Base-by-base conservation (phyloP, 495 filamentous ascomycete species). In the Lasiosphaeris hirsuta region DNA sequence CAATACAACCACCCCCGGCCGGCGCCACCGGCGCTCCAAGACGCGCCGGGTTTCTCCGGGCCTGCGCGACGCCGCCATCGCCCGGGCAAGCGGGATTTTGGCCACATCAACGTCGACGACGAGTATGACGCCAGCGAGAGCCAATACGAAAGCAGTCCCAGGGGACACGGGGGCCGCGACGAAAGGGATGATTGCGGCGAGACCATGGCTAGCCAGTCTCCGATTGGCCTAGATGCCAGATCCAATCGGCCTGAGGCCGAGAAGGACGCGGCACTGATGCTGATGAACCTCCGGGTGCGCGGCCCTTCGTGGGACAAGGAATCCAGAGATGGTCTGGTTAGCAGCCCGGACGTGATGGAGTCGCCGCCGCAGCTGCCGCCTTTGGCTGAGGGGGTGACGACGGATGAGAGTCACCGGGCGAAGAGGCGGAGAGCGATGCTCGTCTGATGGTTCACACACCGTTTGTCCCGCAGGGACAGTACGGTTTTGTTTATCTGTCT, bases 231-330 rank as follows among this genome's bases (percentile, higher is more conserved):
- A 30, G 23, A 30, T 2, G 5, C 23, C 23, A 30, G 23, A 30
- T 30, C 23, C 23, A 30, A 30, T 19, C 49, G 15, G 35, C 34
- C 7, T 15, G 35, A 38, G 35, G 65, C 64, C 17, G 81, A 83
- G 59, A 78, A 82, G 60, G 81, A 78, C 50, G 83, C 83, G 4
- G 83, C 83, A 15, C 72, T 82, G 66, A 70, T 82, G 44, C 66
- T 86, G 56, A 69, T 86, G 62, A 78, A 77, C 60, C 66, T 86
- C 45, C 77, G 80, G 47, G 77, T 78, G 61, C 73, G 10, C 2
- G 18, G 8, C 36, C 6, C 46, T 6, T 37, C 46, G 14, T 33
- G 11, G 36, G 46, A 18, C 11, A 17, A 19, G 15, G 46, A 34
- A 4, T 41, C 47, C n/a, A 30, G 23, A 30, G 23, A 30, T 30